Percentiles rank a stretch among this genome's conserved stretches.
Evolutionary conservation across 495 filamentous ascomycete species (phyloP).

Genomic region (Tuber brumale): DNA sequence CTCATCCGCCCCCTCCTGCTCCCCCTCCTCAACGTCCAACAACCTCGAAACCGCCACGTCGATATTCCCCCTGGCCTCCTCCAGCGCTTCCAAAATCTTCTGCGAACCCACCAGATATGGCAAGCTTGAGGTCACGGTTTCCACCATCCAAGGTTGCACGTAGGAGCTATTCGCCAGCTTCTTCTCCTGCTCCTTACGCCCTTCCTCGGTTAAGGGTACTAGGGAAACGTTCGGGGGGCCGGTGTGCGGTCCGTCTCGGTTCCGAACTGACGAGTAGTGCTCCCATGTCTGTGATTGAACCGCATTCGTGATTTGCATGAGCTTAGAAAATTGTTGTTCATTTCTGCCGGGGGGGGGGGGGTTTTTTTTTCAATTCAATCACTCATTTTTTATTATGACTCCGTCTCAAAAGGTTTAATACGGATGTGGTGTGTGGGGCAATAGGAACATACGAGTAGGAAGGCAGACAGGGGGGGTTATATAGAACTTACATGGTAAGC

Average conservation of each 20-base stretch:
- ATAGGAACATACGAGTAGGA: constrained; percentile 4
- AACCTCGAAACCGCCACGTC: constrained; percentile 56
- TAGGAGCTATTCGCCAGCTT: constrained; percentile 44
- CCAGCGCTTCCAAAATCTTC: constrained; percentile 54
- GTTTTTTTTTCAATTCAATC: not conserved
- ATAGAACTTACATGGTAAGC: constrained; percentile 60
- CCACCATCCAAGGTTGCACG: constrained; percentile 57
- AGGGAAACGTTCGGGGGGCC: constrained; percentile 50
- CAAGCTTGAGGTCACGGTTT: constrained; percentile 53
- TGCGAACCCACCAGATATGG: constrained; percentile 52
- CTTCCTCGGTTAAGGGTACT: constrained; percentile 35
- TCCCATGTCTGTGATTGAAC: constrained; percentile 52
- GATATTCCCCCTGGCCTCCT: constrained; percentile 57
- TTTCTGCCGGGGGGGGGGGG: constrained; percentile 4
- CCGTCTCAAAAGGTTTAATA: not conserved
- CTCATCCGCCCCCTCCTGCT: constrained; percentile 9
- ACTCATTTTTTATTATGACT: not conserved
- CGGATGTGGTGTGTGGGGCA: constrained; percentile 12
- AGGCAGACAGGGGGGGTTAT: not conserved
- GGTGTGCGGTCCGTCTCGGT: constrained; percentile 54
- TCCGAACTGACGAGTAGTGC: constrained; percentile 69
- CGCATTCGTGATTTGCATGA: constrained; percentile 13
- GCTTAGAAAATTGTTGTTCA: constrained; percentile 1
- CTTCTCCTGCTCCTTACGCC: constrained; percentile 34
- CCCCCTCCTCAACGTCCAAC: constrained; percentile 48